Conservation (phyloP, 192 early-diverging fungal species). For the Podila clonocystis region DNA sequence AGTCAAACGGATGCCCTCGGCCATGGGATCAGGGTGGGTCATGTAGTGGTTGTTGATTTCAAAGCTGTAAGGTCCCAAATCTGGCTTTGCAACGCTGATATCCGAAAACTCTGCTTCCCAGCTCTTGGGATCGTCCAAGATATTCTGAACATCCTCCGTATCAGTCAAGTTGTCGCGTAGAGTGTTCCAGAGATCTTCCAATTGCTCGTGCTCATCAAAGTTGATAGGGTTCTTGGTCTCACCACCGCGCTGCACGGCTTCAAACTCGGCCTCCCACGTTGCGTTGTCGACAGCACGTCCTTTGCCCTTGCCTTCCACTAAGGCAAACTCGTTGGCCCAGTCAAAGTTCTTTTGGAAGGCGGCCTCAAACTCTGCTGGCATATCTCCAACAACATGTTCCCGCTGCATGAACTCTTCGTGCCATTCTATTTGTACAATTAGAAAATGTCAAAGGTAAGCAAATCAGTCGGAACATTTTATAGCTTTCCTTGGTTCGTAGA, state of each 20-base stretch:
- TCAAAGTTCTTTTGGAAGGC: conserved; percentile 71
- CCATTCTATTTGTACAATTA: conserved; percentile 48
- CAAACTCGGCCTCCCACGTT: conserved; percentile 70
- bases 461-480: not conserved
- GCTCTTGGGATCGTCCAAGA: conserved; percentile 38
- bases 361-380: conserved; percentile 64
- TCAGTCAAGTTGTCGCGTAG: conserved; percentile 48
- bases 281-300: conserved; percentile 52
- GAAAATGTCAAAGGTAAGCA: not conserved
- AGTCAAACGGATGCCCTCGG: conserved; percentile 64
- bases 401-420: conserved; percentile 61
- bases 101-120: conserved; percentile 54
- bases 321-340: conserved; percentile 81
- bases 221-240: conserved; percentile 49
- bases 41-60: conserved; percentile 81
- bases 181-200: conserved; percentile 65
- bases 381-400: conserved; percentile 52
- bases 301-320: conserved; percentile 70
- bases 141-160: conserved; percentile 40
- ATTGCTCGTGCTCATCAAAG: conserved; percentile 57
- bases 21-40: conserved; percentile 64
- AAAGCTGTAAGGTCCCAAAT: conserved; percentile 86
- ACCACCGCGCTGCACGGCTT: conserved; percentile 54
- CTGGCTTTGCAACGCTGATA: conserved; percentile 64
- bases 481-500: no score